A percentile compares a stretch with the other conserved stretches of the same genome.
Conservation (phyloP, 2,329 filamentous ascomycete species). For the Plenodomus tracheiphilus region DNA sequence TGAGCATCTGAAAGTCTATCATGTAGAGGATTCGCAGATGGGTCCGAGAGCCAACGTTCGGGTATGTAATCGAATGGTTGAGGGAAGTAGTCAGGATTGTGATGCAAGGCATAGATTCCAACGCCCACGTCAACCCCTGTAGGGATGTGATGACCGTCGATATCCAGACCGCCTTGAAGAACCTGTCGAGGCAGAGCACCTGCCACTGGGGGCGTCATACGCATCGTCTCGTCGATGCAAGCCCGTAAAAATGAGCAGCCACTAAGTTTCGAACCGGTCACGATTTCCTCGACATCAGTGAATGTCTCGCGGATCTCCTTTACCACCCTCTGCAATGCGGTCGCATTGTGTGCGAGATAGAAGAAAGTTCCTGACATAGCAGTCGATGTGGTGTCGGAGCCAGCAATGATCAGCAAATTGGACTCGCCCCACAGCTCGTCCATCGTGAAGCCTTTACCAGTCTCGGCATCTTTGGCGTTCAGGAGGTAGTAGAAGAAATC, state of each 20-base stretch:
- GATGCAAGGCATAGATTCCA: constrained; percentile 44
- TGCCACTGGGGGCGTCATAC: constrained; percentile 46
- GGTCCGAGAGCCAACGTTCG: constrained; percentile 43
- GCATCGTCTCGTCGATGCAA: constrained; percentile 48
- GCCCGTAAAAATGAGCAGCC: constrained; percentile 42
- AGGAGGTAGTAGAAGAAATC: constrained; percentile 56
- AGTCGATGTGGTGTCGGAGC: constrained; percentile 51
- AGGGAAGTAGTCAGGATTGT: constrained; percentile 45
- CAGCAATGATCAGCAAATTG: constrained; percentile 55
- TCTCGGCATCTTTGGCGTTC: constrained; percentile 52
- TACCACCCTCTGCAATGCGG: constrained; percentile 35
- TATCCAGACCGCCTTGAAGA: constrained; percentile 42
- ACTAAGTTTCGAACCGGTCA: constrained; percentile 38
- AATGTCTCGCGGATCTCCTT: constrained; percentile 41
- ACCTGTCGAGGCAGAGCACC: constrained; percentile 45
- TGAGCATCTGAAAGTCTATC: constrained; percentile 53
- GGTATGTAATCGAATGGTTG: constrained; percentile 44
- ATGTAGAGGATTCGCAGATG: constrained; percentile 33
- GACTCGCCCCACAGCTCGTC: constrained; percentile 55
- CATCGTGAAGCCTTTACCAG: constrained; percentile 48
- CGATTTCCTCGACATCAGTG: constrained; percentile 44
- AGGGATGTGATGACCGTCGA: constrained; percentile 43
- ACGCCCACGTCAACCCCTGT: constrained; percentile 43
- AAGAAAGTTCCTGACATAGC: constrained; percentile 48
- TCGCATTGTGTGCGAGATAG: constrained; percentile 49